phyloP scores from a whole-genome alignment of 2,329 filamentous ascomycete genomes.

The Sarocladium brachiariae region DNA sequence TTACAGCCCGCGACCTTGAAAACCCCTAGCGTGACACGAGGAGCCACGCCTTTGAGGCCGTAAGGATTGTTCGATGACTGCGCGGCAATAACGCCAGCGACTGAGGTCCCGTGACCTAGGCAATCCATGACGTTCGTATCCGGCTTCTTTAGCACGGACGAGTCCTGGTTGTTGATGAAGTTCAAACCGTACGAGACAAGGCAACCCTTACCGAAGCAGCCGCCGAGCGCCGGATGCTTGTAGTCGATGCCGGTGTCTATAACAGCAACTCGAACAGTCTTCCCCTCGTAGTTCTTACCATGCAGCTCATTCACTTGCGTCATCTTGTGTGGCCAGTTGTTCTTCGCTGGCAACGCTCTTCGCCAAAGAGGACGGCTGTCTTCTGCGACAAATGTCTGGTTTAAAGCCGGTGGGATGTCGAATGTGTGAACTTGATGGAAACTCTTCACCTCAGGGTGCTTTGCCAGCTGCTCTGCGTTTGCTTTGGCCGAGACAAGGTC shows the following conservation, averaged over 20 bases:
- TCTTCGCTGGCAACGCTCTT: constrained; percentile 23
- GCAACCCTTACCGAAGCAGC: constrained; percentile 48
- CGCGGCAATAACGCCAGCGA: constrained; percentile 56
- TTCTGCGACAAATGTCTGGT: constrained; percentile 26
- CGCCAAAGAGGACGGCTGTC: constrained; percentile 11
- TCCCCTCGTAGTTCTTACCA: constrained; percentile 39
- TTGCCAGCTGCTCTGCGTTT: constrained; percentile 32
- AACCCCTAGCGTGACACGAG: constrained; percentile 46
- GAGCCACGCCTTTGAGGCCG: constrained; percentile 51
- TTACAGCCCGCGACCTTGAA: constrained; percentile 52
- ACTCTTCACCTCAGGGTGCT: constrained; percentile 37
- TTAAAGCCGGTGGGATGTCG: constrained; percentile 37
- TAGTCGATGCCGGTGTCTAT: constrained; percentile 53
- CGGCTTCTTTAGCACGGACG: constrained; percentile 33
- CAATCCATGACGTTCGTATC: constrained; percentile 47
- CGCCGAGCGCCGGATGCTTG: constrained; percentile 49
- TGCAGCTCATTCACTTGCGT: constrained; percentile 48
- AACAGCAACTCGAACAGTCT: constrained; percentile 45
- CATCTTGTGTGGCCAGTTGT: constrained; percentile 46
- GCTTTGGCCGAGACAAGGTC: constrained; percentile 36
- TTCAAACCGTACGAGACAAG: constrained; percentile 46
- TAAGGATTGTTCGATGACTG: constrained; percentile 43
- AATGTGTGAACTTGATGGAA: constrained; percentile 42
- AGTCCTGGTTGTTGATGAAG: constrained; percentile 46
- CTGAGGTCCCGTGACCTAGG: constrained; percentile 27